Percentiles rank a stretch among this genome's conserved stretches.
These are phyloP conservation scores for Elsinoe arachidis DNA, from an alignment of 2,329 filamentous ascomycete genomes.

Conservation along the genomic window DNA sequence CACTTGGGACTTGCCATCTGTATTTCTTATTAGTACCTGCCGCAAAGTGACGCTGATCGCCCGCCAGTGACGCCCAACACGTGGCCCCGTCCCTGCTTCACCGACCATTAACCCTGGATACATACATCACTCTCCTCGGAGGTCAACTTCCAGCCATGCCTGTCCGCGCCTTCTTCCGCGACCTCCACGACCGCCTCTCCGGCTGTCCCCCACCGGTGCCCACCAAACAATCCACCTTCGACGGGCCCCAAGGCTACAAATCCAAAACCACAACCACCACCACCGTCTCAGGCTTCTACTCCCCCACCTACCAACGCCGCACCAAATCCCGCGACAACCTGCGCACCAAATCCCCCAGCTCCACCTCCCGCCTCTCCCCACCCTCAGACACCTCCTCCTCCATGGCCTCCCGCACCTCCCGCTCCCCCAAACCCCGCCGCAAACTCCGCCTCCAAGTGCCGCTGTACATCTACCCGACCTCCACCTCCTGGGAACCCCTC, in stretches of 20 bases:
- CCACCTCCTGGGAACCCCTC: conserved; percentile 21
- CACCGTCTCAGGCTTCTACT: conserved; percentile 4
- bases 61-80: conserved; percentile 8
- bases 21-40: not conserved
- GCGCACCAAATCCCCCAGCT: not conserved
- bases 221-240: not conserved
- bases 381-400: not conserved
- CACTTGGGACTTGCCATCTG: not conserved
- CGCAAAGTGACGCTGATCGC: not conserved
- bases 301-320: conserved; percentile 2
- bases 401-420: not conserved
- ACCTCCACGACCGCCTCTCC: not conserved
- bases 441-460: conserved; percentile 20
- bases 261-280: not conserved
- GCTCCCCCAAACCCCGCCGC: not conserved
- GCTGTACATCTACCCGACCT: conserved; percentile 25
- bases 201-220: not conserved
- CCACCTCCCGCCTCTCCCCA: conserved; percentile 6
- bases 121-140: conserved; percentile 10
- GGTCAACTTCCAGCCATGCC: conserved; percentile 5
- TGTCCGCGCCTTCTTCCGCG: conserved; percentile 9
- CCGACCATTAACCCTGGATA: conserved; percentile 1
- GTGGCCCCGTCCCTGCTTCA: not conserved
- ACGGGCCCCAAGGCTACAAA: not conserved
- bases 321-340: not conserved